These are phyloP conservation scores for Lentinula aciculospora DNA, from an alignment of 768 basidiomycete genomes.

Conservation along the genomic window DNA sequence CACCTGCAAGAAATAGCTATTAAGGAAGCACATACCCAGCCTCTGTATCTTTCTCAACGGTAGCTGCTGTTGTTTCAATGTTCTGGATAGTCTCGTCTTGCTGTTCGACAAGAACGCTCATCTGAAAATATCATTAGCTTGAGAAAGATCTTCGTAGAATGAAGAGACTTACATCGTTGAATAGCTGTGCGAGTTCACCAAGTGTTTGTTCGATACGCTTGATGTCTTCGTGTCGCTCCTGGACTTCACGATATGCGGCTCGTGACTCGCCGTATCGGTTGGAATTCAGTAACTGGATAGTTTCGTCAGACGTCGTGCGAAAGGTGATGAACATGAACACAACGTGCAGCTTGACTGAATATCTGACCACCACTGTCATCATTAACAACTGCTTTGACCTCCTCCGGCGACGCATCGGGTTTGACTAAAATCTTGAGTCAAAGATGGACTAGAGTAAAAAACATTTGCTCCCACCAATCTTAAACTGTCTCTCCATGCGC, in stretches of 20 bases:
- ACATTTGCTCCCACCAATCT: slow-evolving; percentile 53
- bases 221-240: slow-evolving; percentile 94
- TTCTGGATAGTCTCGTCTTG: slow-evolving; percentile 84
- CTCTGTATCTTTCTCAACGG: slow-evolving; percentile 81
- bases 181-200: slow-evolving; percentile 89
- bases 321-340: background rate
- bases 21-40: slow-evolving; percentile 51
- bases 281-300: slow-evolving; percentile 71
- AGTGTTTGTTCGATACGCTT: slow-evolving; percentile 92
- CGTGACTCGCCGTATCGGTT: slow-evolving; percentile 88
- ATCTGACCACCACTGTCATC: slow-evolving; percentile 80
- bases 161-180: slow-evolving; percentile 75
- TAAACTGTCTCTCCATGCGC: slow-evolving; percentile 81
- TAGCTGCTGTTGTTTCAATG: slow-evolving; percentile 72
- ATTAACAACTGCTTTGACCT: slow-evolving; percentile 81
- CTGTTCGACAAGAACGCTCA: slow-evolving; percentile 93
- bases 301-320: background rate
- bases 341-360: slow-evolving; percentile 81
- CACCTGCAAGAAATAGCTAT: background rate
- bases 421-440: slow-evolving; percentile 51
- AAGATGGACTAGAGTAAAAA: background rate
- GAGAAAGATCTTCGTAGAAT: background rate
- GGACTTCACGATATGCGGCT: slow-evolving; percentile 93
- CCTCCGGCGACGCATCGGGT: slow-evolving; percentile 88
- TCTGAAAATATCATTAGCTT: slow-evolving; percentile 39